Percentiles rank a stretch among this genome's conserved stretches.
Evolutionary conservation across 768 basidiomycete genomes (phyloP).

Genomic region (Rhodosporidiobolus odoratus): DNA sequence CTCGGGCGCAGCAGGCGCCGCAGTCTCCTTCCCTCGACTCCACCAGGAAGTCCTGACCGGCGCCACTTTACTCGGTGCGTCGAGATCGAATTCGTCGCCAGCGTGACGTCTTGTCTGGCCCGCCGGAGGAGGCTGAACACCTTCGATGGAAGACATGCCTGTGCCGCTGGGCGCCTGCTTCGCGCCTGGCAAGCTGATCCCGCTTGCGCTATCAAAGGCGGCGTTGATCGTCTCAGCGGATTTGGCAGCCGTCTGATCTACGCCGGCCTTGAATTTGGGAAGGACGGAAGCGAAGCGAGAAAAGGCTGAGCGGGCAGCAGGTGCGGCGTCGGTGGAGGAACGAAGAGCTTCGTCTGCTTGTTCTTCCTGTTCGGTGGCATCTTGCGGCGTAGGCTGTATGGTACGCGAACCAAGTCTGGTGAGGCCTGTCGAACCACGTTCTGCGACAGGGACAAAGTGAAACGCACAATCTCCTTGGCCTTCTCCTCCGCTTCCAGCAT

Average conservation of each 20-base stretch:
- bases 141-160: constrained; percentile 2
- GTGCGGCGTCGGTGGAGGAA: background rate
- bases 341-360: too few relatives aligned
- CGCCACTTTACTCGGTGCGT: background rate
- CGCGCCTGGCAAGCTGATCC: too few relatives aligned
- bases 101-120: background rate
- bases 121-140: background rate
- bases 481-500: background rate
- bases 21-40: background rate
- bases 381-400: too few relatives aligned
- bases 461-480: background rate
- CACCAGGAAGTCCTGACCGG: constrained; percentile 17
- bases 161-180: background rate
- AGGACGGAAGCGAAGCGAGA: background rate
- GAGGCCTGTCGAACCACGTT: too few relatives aligned
- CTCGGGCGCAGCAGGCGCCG: background rate
- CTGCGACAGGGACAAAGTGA: too few relatives aligned
- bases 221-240: constrained; percentile 4
- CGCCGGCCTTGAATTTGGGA: background rate
- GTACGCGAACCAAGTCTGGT: too few relatives aligned
- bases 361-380: too few relatives aligned
- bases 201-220: background rate
- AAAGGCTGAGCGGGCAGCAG: background rate
- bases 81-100: constrained; percentile 30
- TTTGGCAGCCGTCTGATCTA: background rate